Conservation (phyloP, 495 filamentous ascomycete genomes). For the Penicillium psychrofluorescens region DNA sequence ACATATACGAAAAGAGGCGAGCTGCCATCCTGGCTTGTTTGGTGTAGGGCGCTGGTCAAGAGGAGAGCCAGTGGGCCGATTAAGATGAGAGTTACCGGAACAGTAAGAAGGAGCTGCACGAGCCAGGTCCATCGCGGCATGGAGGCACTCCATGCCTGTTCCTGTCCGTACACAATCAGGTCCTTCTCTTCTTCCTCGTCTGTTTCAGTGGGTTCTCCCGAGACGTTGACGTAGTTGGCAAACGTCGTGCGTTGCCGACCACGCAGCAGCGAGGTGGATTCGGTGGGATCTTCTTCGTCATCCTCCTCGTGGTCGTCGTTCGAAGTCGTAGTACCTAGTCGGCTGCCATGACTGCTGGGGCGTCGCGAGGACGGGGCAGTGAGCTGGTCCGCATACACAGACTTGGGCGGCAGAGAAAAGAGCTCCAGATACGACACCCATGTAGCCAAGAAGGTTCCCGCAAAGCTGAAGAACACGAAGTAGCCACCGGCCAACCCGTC, state of each 20-base stretch:
- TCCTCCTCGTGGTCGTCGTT: conserved; percentile 33
- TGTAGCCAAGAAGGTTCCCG: conserved; percentile 64
- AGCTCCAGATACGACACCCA: conserved; percentile 71
- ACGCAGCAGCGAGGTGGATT: conserved; percentile 73
- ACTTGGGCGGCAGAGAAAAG: conserved; percentile 67
- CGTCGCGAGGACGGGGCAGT: conserved; percentile 22
- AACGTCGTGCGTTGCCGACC: conserved; percentile 60
- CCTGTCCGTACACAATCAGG: conserved; percentile 56
- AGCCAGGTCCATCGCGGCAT: conserved; percentile 83
- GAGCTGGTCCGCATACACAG: conserved; percentile 45
- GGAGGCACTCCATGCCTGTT: conserved; percentile 77
- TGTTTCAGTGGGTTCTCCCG: conserved; percentile 23
- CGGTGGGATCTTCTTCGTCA: conserved; percentile 53
- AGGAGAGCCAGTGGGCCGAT: conserved; percentile 67
- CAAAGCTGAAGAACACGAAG: conserved; percentile 73
- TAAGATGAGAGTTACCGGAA: conserved; percentile 68
- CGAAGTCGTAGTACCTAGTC: conserved; percentile 20
- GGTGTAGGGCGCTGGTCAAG: conserved; percentile 61
- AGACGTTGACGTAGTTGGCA: conserved; percentile 53
- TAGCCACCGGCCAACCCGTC: conserved; percentile 70
- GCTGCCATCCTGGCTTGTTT: conserved; percentile 77
- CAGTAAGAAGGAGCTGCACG: conserved; percentile 72
- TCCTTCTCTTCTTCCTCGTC: conserved; percentile 28
- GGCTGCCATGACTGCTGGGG: conserved; percentile 36
- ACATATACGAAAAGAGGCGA: conserved; percentile 62